Percentiles rank a stretch among this genome's conserved stretches.
Evolutionary conservation across 2,329 filamentous ascomycete species (phyloP).

Genomic region (Delphinella strobiligena): DNA sequence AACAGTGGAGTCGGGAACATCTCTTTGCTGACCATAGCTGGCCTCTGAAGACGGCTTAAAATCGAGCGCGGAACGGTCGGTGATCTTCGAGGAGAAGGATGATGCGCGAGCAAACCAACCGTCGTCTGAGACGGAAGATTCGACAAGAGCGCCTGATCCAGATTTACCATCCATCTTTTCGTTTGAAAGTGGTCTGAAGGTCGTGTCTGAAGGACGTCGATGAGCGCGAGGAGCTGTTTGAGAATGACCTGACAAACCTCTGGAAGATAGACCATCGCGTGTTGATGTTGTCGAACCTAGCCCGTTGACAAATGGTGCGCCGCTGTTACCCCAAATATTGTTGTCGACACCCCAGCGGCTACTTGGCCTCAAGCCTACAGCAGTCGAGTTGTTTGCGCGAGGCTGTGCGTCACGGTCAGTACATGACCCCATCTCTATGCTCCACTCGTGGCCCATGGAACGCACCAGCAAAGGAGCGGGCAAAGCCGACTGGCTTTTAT

Average conservation of each 20-base stretch:
- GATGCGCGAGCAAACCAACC: constrained; percentile 38
- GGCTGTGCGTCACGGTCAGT: neutral
- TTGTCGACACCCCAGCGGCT: neutral
- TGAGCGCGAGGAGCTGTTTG: neutral
- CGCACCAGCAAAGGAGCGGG: neutral
- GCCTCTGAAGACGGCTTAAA: no score
- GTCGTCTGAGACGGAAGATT: constrained; percentile 55
- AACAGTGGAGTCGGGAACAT: constrained; percentile 23
- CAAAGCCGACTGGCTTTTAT: neutral
- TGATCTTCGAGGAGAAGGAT: neutral
- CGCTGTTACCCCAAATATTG: neutral
- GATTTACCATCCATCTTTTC: constrained; percentile 43
- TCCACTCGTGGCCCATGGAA: neutral
- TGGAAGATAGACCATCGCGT: neutral
- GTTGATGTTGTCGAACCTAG: neutral
- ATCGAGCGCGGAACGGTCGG: no score
- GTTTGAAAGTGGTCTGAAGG: constrained; percentile 1
- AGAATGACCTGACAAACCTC: neutral
- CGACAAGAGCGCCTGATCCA: constrained; percentile 57
- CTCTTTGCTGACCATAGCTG: constrained; percentile 24
- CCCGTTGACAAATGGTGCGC: neutral
- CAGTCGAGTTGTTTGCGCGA: neutral
- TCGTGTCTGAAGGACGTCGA: neutral
- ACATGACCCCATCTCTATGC: neutral
- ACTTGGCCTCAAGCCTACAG: neutral